These are phyloP conservation scores for Pestalotiopsis sp. DNA, from an alignment of 2,329 filamentous ascomycete genomes.

Conservation along the genomic window DNA sequence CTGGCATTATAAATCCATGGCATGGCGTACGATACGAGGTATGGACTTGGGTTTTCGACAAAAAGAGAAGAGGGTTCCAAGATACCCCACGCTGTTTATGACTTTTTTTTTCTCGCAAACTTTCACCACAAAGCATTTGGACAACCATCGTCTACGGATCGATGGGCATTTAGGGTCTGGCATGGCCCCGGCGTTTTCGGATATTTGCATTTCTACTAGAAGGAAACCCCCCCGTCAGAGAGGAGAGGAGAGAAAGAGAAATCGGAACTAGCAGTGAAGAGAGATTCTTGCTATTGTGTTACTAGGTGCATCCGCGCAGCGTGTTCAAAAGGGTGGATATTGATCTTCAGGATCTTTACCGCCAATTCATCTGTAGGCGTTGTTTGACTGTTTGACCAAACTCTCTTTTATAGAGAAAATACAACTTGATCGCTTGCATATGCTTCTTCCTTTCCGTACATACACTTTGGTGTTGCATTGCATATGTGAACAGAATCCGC, in stretches of 20 bases:
- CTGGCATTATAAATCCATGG: constrained; percentile 11
- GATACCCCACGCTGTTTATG: constrained; percentile 10
- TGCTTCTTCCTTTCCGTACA: not conserved
- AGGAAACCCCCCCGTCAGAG: not conserved
- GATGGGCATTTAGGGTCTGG: constrained; percentile 1
- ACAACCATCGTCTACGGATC: not conserved
- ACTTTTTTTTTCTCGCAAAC: not conserved
- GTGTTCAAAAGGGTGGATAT: not conserved
- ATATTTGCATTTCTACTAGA: not conserved
- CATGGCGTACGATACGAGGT: constrained; percentile 12
- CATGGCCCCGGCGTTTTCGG: constrained; percentile 11
- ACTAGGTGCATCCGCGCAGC: not conserved
- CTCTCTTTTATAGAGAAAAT: not conserved
- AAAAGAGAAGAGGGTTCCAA: constrained; percentile 9
- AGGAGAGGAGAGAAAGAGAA: not conserved
- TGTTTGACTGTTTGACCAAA: not conserved
- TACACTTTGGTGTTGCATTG: not conserved
- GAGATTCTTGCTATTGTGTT: not conserved
- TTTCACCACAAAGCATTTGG: not conserved
- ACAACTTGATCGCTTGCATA: not conserved
- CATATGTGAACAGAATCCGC: not conserved
- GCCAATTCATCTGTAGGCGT: not conserved
- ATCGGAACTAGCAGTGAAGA: not conserved
- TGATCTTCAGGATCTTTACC: not conserved
- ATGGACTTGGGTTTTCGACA: constrained; percentile 6